Evolutionary conservation across 345 rosid genomes (phyloP), one percentile per base, ranked within the genome.

Genomic region (Excoecaria agallocha): DNA sequence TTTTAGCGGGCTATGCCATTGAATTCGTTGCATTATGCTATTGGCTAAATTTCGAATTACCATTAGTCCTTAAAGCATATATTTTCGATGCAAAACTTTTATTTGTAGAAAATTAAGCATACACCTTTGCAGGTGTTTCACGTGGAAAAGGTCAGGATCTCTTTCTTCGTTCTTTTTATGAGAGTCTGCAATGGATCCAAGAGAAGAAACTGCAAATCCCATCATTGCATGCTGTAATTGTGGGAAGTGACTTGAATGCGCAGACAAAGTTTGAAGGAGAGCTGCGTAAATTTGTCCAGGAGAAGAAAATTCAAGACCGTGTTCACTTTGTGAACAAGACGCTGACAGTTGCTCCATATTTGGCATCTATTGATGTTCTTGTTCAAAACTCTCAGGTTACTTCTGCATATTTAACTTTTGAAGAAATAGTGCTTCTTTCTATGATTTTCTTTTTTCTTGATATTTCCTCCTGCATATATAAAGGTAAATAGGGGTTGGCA

Each of bases 331-430:
- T 80, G 37, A 80, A 80, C 43, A 80, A 80, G 56, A 80, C 83
- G 37, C 68, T 80, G 30, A 56, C 77, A 8, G 80, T 80, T 72
- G 77, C 83, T 76, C 83, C 83, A 22, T 76, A 76, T 68, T 64
- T 80, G 57, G 83, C 83, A 15, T 56, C 83, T n/a, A 72, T 76
- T 45, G 83, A 80, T 54, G 83, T 76, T 60, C 80, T 80, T 52
- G 83, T 80, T 68, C 83, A 80, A 70, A 80, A 80, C 65, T 80
- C 80, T 46, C 83, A 80, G 83, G 83, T 76, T 52, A 52, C n/a
- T 60, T 52, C 8, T 51, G 61, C 43, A 16, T 6, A 48, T 19
- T 50, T 51, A 35, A 49, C 39, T 39, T 64, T 11, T 61, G 35
- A 17, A 9, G 17, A 17, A 25, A 22, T 30, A 35, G 48, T 35